Percentiles rank a stretch among this genome's conserved stretches.
These are phyloP conservation scores for Beta lomatogona DNA, from an alignment of 179 eudicot genomes.

Conservation along the genomic window DNA sequence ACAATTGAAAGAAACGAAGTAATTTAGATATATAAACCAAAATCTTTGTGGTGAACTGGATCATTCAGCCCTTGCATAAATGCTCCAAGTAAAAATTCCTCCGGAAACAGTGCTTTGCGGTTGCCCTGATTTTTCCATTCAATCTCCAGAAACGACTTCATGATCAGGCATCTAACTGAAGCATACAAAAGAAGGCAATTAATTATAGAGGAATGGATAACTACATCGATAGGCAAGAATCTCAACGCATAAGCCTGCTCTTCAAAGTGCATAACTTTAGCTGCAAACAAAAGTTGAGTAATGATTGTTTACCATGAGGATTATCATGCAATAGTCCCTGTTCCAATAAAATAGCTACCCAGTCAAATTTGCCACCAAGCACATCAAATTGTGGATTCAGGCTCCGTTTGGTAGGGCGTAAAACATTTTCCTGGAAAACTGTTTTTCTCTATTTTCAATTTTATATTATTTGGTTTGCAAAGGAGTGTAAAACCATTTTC, in stretches of 20 bases:
- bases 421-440: too few relatives aligned
- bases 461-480: too few relatives aligned
- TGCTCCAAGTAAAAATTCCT: conserved; percentile 76
- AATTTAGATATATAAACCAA: conserved; percentile 55
- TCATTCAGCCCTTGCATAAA: conserved; percentile 86
- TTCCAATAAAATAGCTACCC: conserved; percentile 89
- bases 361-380: conserved; percentile 45
- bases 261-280: not conserved
- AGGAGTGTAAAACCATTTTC: too few relatives aligned
- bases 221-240: not conserved
- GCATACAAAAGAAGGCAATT: conserved; percentile 8
- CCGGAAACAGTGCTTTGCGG: conserved; percentile 57
- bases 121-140: conserved; percentile 71
- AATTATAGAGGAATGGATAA: conserved; percentile 17
- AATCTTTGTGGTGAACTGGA: conserved; percentile 97
- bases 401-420: too few relatives aligned
- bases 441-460: too few relatives aligned
- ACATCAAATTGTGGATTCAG: conserved; percentile 44
- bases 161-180: conserved; percentile 88
- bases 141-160: conserved; percentile 90
- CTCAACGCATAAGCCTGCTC: not conserved
- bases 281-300: conserved; percentile 11
- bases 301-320: conserved; percentile 62
- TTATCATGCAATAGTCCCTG: conserved; percentile 92
- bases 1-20: not conserved